These are phyloP conservation scores for Macaranga tanarius DNA, from an alignment of 441 rosid genomes.

Conservation along the genomic window DNA sequence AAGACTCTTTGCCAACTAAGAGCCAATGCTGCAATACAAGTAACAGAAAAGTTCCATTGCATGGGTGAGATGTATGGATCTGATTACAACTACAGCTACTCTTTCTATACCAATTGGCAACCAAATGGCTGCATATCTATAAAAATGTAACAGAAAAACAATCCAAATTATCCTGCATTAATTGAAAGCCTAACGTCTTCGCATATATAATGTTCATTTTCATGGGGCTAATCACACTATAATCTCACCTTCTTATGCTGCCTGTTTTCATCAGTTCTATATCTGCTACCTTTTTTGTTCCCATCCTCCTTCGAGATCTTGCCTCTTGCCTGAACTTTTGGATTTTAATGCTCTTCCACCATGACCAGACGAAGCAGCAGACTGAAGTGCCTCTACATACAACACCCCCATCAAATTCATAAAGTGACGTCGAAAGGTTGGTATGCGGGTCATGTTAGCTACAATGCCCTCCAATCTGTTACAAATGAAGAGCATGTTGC, in stretches of 20 bases:
- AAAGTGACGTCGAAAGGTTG: constrained; percentile 70
- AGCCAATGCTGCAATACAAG: background rate
- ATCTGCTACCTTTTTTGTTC: constrained; percentile 18
- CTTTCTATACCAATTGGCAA: background rate
- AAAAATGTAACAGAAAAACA: background rate
- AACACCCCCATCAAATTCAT: constrained; percentile 58
- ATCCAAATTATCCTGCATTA: too few relatives aligned
- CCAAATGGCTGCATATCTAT: background rate
- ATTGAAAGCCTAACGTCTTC: background rate
- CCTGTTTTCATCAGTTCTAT: constrained; percentile 20
- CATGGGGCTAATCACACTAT: constrained; percentile 19
- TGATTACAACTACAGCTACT: background rate
- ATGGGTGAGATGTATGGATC: background rate
- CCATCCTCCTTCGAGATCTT: constrained; percentile 10
- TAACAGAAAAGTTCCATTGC: background rate
- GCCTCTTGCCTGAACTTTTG: constrained; percentile 12
- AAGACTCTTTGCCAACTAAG: background rate
- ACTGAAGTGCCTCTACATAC: constrained; percentile 58
- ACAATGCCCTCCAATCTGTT: constrained; percentile 76
- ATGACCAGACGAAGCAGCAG: constrained; percentile 39
- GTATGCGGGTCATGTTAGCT: constrained; percentile 66
- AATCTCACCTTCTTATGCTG: background rate
- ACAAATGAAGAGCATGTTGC: background rate
- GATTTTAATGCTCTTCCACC: constrained; percentile 40
- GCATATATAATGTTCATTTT: background rate